Base-by-base conservation (phyloP, 495 filamentous ascomycete genomes). In the Aspergillus leporis region DNA sequence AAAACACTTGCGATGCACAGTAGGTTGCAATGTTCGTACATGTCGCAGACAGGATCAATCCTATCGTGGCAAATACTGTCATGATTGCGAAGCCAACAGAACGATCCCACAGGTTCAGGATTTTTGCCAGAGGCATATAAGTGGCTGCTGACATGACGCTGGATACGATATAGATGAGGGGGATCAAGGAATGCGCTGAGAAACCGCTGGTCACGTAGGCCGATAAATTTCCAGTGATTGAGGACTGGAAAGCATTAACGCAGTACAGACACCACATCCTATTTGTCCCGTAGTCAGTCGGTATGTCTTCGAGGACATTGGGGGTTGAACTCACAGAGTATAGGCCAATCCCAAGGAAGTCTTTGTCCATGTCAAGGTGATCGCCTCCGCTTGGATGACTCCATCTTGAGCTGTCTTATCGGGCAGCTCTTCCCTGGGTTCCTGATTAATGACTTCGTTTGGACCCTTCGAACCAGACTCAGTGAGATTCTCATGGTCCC, bases 41-140 rank as follows among this genome's bases (percentile, higher is more conserved):
- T 6, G 69, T 70, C n/a, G 81, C 81, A 69, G 83, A 79, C 57
- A 83, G 62, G 40, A 83, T 74, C 59, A 83, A 46, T 7, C 74
- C 73, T 3, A 81, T 31, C 0, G 72, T 78, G 2, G 71, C 65
- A 41, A 77, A 67, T 10, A 61, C 19, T 0, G 71, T 53, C 74
- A 77, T 75, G 55, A 79, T 45, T 13, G 69, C 72, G 62, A 87
- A 90, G 34, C 79, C 79, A 51, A 81, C 68, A 62, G 83, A 62
- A 67, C 85, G 67, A 55, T 87, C 88, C 77, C 81, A 90, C 25
- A 87, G 72, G 63, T 91, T 86, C 64, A 90, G 76, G 41, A 88
- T 75, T 70, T 90, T 89, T 45, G 86, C 87, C 19, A 88, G 69
- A 2, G 87, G 81, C 46, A 90, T 70, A 54, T 69, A 77, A 5